Base-by-base conservation (phyloP, 768 basidiomycete species). In the Strobilomyces echinocephalus region DNA sequence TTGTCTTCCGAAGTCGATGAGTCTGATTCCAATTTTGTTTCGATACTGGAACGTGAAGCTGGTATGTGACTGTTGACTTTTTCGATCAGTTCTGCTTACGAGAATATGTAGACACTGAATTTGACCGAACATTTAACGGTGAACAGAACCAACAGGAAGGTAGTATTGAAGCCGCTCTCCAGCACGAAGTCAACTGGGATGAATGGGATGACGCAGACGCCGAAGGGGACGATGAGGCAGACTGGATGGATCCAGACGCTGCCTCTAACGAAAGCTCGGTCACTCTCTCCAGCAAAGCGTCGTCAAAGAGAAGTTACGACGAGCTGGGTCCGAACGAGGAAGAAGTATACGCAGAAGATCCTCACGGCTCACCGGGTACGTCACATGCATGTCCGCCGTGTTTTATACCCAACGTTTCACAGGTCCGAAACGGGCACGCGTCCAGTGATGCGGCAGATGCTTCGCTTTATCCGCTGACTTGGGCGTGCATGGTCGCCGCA, bases 251-350 rank as follows among this genome's bases (percentile, higher is more conserved):
- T 43, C 72, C 75, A 26, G 79, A 79, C 28, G 72, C 75, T 14
- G 68, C 66, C 8, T 81, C 79, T 15, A 77, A 76, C 53, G 69
- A 79, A 51, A 84, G 78, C 43, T 83, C 79, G 16, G 69, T 74
- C 45, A 82, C 82, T 2, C 68, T 84, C 46, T 82, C 81, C 12
- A 83, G 81, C 62, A 80, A 62, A 49, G 64, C 44, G 24, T 72
- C 79, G 38, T 82, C 82, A 34, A 86, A 86, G 67, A 60, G 73
- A 54, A 50, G 58, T n/a, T 56, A 63, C 26, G 76, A 82, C 38
- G 79, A 79, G 52, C 74, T 80, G 53, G 77, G 80, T 21, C 68
- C 70, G 39, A 58, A 64, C 14, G 79, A 77, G 48, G 75, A 73
- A 14, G 67, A 73, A 14, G 67, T 66, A 10, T 63, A 60, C 10